A percentile compares a stretch with the other conserved stretches of the same genome.
These are phyloP conservation scores for Tephrocybe rancida DNA, from an alignment of 768 basidiomycete genomes.

Conservation along the genomic window DNA sequence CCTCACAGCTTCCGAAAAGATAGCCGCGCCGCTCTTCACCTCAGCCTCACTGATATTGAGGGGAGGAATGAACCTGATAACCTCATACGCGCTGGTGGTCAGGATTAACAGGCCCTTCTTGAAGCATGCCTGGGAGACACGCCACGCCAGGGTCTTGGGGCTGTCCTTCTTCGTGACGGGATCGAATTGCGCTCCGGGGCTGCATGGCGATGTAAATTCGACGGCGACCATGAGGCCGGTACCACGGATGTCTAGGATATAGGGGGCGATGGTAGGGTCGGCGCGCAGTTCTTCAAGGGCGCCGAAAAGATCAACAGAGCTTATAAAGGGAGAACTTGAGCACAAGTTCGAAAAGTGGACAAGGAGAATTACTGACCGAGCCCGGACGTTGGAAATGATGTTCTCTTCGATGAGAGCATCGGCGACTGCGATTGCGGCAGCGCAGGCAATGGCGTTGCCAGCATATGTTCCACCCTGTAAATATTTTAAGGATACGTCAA, in stretches of 20 bases:
- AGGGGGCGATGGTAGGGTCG: conserved; percentile 48
- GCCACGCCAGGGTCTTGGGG: conserved; percentile 59
- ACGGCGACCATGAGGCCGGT: conserved; percentile 90
- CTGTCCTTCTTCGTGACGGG: conserved; percentile 32
- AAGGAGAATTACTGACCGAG: conserved; percentile 46
- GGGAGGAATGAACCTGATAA: conserved; percentile 91
- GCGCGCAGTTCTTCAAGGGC: conserved; percentile 58
- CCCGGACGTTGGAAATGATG: conserved; percentile 76
- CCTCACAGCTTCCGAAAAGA: conserved; percentile 71
- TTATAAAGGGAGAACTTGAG: conserved; percentile 23
- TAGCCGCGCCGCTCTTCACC: conserved; percentile 63
- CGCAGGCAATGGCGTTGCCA: conserved; percentile 91
- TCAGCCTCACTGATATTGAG: conserved; percentile 80
- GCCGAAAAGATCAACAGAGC: conserved; percentile 72
- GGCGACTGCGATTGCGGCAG: conserved; percentile 83
- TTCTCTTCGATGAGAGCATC: conserved; percentile 83
- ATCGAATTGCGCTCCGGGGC: conserved; percentile 47
- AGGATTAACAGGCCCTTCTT: conserved; percentile 86
- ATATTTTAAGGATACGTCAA: neutral
- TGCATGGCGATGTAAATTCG: conserved; percentile 69
- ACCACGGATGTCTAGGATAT: conserved; percentile 88
- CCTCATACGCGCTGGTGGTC: conserved; percentile 89
- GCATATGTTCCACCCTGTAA: conserved; percentile 84
- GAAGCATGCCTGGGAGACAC: conserved; percentile 78
- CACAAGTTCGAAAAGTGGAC: neutral